These are phyloP conservation scores for Grosmannia penicillata DNA, from an alignment of 2,329 filamentous ascomycete genomes.

Conservation along the genomic window DNA sequence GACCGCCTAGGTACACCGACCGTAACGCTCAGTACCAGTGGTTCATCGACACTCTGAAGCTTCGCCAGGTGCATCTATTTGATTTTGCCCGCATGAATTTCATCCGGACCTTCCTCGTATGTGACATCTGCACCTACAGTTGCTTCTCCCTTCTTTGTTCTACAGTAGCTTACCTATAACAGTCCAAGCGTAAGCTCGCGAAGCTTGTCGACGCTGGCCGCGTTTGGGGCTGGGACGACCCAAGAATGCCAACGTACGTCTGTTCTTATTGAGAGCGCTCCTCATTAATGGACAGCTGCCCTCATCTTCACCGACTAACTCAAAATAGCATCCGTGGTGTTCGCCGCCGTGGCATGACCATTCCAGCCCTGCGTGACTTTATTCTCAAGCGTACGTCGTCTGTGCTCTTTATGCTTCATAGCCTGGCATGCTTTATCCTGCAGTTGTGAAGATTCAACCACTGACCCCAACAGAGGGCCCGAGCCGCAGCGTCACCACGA, in stretches of 20 bases:
- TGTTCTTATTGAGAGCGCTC: constrained; percentile 17
- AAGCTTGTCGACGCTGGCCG: constrained; percentile 64
- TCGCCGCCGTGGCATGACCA: constrained; percentile 62
- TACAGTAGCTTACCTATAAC: background rate
- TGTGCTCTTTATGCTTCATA: too few relatives aligned
- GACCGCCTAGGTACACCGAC: constrained; percentile 47
- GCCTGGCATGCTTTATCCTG: too few relatives aligned
- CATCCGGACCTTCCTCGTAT: constrained; percentile 53
- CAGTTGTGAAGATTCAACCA: too few relatives aligned
- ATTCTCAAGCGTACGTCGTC: constrained; percentile 56
- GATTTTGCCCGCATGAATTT: constrained; percentile 79
- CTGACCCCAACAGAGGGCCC: constrained; percentile 39
- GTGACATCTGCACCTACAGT: background rate
- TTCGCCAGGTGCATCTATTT: constrained; percentile 71
- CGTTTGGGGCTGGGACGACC: constrained; percentile 78
- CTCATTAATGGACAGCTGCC: background rate
- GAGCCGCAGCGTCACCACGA: constrained; percentile 67
- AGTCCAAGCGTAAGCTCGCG: constrained; percentile 70
- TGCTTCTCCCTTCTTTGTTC: too few relatives aligned
- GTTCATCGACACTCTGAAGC: constrained; percentile 60
- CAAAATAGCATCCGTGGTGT: constrained; percentile 43
- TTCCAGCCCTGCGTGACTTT: constrained; percentile 66
- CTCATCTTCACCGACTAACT: background rate
- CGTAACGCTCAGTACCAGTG: constrained; percentile 78
- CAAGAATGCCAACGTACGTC: constrained; percentile 57